Base-by-base conservation (phyloP, 2,329 filamentous ascomycete genomes). In the Colletotrichum chrysophilum region DNA sequence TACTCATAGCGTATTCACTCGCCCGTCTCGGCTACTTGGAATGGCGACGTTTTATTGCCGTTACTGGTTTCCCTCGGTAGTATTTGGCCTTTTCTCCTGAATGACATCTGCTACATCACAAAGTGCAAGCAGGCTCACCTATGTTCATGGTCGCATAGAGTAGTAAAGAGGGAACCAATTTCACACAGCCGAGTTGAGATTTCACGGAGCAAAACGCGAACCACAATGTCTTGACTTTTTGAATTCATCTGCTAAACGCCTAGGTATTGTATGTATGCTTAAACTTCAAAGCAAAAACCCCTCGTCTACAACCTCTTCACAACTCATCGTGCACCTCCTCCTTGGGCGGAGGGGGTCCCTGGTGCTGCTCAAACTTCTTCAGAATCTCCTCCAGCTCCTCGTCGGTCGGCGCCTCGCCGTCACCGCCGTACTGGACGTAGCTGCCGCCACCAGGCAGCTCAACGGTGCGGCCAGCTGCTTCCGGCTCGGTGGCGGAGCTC, bases 371-470 rank as follows among this genome's bases (percentile, higher is more conserved):
- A 26, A 83, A 79, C 78, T 84, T 81, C 72, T 83, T 82, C 68
- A 85, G 76, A 68, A 92, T 89, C 79, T 89, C 87, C 80, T 91
- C 86, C 71, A 91, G 87, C 79, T 89, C 84, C 78, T 88, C 88
- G 55, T 86, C 83, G 43, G 83, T 86, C 26, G 85, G 88, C 82
- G 38, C 61, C 74, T 76, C 74, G n/a, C 66, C 77, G 28, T 74
- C 77, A 66, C 77, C 78, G 26, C 77, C 76, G 21, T 77, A 77
- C n/a, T 79, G 76, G 55, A 86, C 79, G 70, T 82, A 82, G 70
- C 80, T 80, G 21, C 83, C 82, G 62, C 82, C 79, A 48, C 82
- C 81, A 52, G 84, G 83, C 30, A 87, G 78, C 78, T 90, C 86
- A 71, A 88, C 78, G 9, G 86, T 88, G 78, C 84, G 81, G 64